Percentiles rank a stretch among this genome's conserved stretches.
Evolutionary conservation across 2,329 filamentous ascomycete genomes (phyloP).

Genomic region (Fonsecaea nubica): DNA sequence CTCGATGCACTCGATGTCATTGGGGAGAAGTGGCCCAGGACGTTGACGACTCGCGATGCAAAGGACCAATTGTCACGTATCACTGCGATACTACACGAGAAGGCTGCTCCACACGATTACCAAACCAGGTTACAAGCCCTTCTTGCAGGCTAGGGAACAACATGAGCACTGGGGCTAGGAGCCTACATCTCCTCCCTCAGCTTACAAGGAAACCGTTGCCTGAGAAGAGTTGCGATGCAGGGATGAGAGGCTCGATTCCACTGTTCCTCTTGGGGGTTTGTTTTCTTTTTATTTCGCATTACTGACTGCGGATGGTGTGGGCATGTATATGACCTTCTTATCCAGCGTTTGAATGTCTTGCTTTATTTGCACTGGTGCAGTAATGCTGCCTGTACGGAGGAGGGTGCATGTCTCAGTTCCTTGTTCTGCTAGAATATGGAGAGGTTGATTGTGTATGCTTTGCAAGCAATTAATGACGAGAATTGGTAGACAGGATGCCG

Average conservation of each 20-base stretch:
- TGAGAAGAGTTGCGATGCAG: background rate
- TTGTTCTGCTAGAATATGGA: background rate
- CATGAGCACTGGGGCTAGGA: background rate
- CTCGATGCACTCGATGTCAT: conserved; percentile 23
- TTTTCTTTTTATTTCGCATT: background rate
- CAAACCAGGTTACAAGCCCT: conserved; percentile 7
- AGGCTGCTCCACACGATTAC: conserved; percentile 14
- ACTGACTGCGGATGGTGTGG: background rate
- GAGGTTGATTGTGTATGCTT: background rate
- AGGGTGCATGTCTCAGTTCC: background rate
- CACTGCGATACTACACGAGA: conserved; percentile 4
- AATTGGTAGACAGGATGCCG: background rate
- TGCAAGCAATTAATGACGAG: background rate
- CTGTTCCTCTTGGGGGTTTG: background rate
- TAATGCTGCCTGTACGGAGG: background rate
- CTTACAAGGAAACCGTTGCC: background rate
- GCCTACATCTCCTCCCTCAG: background rate
- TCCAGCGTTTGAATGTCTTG: background rate
- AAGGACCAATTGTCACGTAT: conserved; percentile 1
- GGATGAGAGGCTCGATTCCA: background rate
- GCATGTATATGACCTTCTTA: background rate
- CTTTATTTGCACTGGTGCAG: background rate
- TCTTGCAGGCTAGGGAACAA: background rate
- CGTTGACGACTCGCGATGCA: background rate
- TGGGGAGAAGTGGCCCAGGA: conserved; percentile 17